phyloP scores from a whole-genome alignment of 2,329 filamentous ascomycete species.

The Xylaria sp. region DNA sequence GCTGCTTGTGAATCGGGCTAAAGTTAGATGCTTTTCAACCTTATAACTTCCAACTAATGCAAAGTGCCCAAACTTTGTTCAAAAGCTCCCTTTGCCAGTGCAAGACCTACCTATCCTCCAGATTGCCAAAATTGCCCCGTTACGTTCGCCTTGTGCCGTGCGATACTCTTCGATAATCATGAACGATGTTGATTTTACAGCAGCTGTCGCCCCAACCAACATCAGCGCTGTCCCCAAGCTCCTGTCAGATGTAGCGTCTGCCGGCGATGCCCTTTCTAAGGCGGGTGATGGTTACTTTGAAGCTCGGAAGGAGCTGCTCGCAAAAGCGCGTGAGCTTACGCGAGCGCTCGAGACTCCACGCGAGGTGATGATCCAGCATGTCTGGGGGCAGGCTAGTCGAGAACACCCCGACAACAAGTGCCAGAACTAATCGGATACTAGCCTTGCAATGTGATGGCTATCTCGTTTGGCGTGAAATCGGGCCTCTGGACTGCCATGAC shows the following conservation, averaged over 20 bases:
- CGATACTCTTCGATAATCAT: neutral
- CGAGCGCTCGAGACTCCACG: constrained; percentile 17
- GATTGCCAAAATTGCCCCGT: neutral
- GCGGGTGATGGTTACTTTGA: neutral
- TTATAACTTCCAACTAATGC: no score
- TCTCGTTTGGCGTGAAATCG: constrained; percentile 19
- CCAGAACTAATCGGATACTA: neutral
- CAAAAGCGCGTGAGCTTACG: constrained; percentile 6
- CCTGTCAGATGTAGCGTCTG: constrained; percentile 7
- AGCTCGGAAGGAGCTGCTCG: constrained; percentile 9
- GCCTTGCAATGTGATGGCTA: constrained; percentile 20
- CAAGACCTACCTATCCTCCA: neutral
- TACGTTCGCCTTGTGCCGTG: neutral
- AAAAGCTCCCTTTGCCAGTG: no score
- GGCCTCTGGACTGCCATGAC: constrained; percentile 17
- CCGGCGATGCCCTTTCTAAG: constrained; percentile 1
- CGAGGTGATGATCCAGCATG: constrained; percentile 14
- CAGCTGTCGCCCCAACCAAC: constrained; percentile 8
- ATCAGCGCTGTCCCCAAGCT: constrained; percentile 9
- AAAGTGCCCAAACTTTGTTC: no score
- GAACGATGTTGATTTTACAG: neutral
- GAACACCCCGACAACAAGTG: neutral
- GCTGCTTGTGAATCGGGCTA: no score
- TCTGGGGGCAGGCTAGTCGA: constrained; percentile 9
- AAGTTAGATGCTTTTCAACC: no score